phyloP scores from a whole-genome alignment of 805 yeast genomes.

The Cyberlindnera samutprakarnensis region DNA sequence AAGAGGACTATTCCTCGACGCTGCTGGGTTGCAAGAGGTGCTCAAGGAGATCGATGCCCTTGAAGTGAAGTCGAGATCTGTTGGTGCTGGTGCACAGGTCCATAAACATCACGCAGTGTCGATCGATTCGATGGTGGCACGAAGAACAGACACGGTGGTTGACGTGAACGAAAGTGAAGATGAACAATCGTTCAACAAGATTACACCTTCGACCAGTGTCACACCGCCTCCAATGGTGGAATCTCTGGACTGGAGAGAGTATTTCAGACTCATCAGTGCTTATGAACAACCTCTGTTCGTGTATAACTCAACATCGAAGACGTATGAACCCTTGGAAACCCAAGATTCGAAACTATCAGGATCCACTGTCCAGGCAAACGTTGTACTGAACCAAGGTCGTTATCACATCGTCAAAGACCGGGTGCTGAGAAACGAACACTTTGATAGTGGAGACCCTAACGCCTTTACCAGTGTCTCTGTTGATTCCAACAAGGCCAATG shows the following conservation, averaged over 20 bases:
- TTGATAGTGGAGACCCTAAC: constrained; percentile 37
- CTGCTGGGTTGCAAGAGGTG: constrained; percentile 56
- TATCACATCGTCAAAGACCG: constrained; percentile 63
- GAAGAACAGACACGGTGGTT: constrained; percentile 7
- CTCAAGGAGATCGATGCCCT: constrained; percentile 44
- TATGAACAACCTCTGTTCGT: constrained; percentile 54
- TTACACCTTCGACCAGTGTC: constrained; percentile 20
- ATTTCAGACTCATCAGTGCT: constrained; percentile 59
- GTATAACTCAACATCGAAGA: constrained; percentile 57
- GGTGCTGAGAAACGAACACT: constrained; percentile 65
- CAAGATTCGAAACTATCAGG: constrained; percentile 17
- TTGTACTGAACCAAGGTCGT: constrained; percentile 43
- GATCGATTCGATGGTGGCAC: constrained; percentile 8
- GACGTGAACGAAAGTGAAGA: constrained; percentile 6
- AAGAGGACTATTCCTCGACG: constrained; percentile 78
- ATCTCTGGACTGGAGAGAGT: constrained; percentile 60
- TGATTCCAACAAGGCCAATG: constrained; percentile 14
- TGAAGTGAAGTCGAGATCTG: constrained; percentile 11
- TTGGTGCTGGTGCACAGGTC: neutral
- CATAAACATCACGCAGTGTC: constrained; percentile 5
- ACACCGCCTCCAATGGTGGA: constrained; percentile 22
- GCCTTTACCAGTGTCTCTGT: constrained; percentile 26
- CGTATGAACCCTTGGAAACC: constrained; percentile 36
- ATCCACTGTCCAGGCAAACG: constrained; percentile 23
- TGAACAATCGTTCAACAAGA: constrained; percentile 4